Conservation (phyloP, 2,329 filamentous ascomycete genomes). For the Aschersonia sp. region DNA sequence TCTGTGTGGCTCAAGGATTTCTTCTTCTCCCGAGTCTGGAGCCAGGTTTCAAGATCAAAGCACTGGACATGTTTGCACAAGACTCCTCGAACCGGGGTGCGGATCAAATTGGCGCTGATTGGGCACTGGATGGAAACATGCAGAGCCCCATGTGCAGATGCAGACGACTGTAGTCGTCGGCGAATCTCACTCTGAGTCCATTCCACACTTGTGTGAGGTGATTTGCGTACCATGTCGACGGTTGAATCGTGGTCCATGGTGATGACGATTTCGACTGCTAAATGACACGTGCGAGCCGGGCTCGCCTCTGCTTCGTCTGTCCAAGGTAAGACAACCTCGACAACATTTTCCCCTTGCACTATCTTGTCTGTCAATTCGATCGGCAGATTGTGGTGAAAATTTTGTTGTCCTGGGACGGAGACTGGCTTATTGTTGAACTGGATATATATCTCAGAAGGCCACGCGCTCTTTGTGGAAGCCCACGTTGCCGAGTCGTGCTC, state of each 20-base stretch:
- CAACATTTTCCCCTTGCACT: slow-evolving; percentile 41
- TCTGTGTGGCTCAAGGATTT: slow-evolving; percentile 19
- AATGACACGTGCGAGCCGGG: slow-evolving; percentile 25
- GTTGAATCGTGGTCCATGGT: slow-evolving; percentile 32
- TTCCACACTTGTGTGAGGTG: slow-evolving; percentile 24
- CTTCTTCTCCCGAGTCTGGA: slow-evolving; percentile 47
- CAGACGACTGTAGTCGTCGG: slow-evolving; percentile 20
- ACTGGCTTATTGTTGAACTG: slow-evolving; percentile 49
- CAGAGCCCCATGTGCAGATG: slow-evolving; percentile 38
- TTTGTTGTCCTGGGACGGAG: slow-evolving; percentile 47
- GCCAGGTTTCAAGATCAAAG: slow-evolving; percentile 76
- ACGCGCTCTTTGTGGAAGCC: slow-evolving; percentile 47
- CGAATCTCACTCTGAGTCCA: slow-evolving; percentile 44
- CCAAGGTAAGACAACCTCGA: slow-evolving; percentile 36
- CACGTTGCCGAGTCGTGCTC: slow-evolving; percentile 29
- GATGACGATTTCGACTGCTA: slow-evolving; percentile 58
- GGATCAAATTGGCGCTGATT: slow-evolving; percentile 50
- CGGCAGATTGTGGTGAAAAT: slow-evolving; percentile 63
- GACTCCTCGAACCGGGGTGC: slow-evolving; percentile 55
- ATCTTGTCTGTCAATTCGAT: slow-evolving; percentile 56
- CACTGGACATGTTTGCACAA: slow-evolving; percentile 69
- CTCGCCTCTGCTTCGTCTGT: background rate
- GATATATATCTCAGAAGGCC: slow-evolving; percentile 59
- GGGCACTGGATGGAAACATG: slow-evolving; percentile 49
- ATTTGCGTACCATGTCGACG: slow-evolving; percentile 21